A percentile compares a stretch with the other conserved stretches of the same genome.
phyloP scores from a whole-genome alignment of 495 filamentous ascomycete genomes.

The Lophiostoma macrostomum region DNA sequence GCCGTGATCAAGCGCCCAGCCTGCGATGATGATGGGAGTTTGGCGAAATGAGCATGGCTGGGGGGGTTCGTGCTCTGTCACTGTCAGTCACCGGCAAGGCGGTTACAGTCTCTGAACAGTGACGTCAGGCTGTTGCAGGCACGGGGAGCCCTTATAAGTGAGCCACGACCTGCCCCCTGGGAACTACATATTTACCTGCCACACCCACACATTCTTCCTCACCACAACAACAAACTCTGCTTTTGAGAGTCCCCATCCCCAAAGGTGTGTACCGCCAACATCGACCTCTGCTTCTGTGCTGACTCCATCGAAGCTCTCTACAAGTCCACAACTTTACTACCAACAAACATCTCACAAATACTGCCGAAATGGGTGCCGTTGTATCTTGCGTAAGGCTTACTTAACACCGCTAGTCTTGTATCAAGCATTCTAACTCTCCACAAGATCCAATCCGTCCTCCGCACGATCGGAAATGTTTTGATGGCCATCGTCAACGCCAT shows the following conservation, averaged over 20 bases:
- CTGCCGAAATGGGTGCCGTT: conserved; percentile 84
- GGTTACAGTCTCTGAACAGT: too few species aligned
- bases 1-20: neutral
- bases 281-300: neutral
- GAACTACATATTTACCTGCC: too few species aligned
- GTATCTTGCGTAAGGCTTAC: conserved; percentile 78
- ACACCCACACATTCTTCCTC: too few species aligned
- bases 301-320: neutral
- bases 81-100: too few species aligned
- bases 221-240: too few species aligned
- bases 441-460: conserved; percentile 76
- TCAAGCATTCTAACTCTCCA: conserved; percentile 22
- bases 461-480: conserved; percentile 75
- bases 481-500: conserved; percentile 84
- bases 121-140: too few species aligned
- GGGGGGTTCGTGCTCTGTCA: too few species aligned
- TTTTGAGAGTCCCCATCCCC: too few species aligned
- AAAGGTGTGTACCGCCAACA: too few species aligned
- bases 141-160: too few species aligned
- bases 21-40: neutral
- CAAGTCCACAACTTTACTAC: neutral
- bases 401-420: conserved; percentile 4
- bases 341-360: conserved; percentile 3
- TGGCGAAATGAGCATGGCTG: neutral
- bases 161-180: too few species aligned